These are phyloP conservation scores for Ormosia semicastrata DNA, from an alignment of 306 rosid genomes.

Conservation along the genomic window DNA sequence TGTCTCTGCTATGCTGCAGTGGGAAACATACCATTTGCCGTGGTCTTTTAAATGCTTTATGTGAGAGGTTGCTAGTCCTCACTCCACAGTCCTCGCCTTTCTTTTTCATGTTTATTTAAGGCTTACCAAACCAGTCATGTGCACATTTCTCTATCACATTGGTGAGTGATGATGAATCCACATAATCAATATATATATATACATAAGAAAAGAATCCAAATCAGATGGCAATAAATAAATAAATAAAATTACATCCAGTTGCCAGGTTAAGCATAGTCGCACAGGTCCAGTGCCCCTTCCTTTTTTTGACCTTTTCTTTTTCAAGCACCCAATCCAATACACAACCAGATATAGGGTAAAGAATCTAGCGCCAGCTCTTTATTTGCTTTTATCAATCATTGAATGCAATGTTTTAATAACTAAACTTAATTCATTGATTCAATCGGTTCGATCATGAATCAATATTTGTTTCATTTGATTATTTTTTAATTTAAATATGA, in stretches of 20 bases:
- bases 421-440: no score
- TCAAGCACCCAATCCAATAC: not conserved
- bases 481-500: no score
- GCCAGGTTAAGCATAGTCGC: not conserved
- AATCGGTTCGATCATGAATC: no score
- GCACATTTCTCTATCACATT: not conserved
- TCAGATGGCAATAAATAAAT: not conserved
- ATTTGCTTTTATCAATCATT: not conserved
- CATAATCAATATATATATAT: no score
- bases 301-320: no score
- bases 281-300: no score
- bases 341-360: not conserved
- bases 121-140: not conserved
- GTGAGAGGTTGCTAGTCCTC: not conserved
- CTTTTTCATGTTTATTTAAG: not conserved
- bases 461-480: no score
- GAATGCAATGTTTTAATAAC: not conserved
- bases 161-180: not conserved
- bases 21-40: not conserved
- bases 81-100: not conserved
- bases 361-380: not conserved
- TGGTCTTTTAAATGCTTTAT: not conserved
- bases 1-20: not conserved
- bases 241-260: not conserved
- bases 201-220: not conserved